phyloP scores from a whole-genome alignment of 768 basidiomycete species.

The Termitomyces titanicus region DNA sequence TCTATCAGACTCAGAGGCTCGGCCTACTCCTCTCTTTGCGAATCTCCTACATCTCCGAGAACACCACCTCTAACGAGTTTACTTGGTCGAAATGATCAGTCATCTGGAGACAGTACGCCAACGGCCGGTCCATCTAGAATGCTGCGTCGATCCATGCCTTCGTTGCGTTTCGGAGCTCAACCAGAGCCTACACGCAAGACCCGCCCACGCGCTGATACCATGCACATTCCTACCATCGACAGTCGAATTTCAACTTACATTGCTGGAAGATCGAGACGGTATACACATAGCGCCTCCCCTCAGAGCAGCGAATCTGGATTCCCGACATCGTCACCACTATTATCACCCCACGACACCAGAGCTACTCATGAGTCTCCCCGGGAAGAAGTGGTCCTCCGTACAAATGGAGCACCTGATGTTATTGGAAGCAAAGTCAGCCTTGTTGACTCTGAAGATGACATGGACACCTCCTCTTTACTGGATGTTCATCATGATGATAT shows the following conservation, averaged over 20 bases:
- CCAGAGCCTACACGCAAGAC: conserved; percentile 6
- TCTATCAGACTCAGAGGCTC: conserved; percentile 44
- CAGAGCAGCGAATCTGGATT: conserved; percentile 7
- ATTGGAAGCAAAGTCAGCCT: conserved; percentile 43
- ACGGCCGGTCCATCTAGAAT: conserved; percentile 8
- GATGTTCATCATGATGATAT: conserved; percentile 71
- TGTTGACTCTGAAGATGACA: conserved; percentile 5
- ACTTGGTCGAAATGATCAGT: conserved; percentile 13
- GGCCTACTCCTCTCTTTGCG: conserved; percentile 25
- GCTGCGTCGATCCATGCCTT: conserved; percentile 17
- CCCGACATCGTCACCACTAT: conserved; percentile 10
- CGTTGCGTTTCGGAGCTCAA: conserved; percentile 6
- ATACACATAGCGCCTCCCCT: neutral
- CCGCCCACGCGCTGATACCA: conserved; percentile 27
- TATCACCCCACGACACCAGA: conserved; percentile 18
- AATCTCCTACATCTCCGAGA: conserved; percentile 6
- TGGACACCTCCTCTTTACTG: conserved; percentile 11
- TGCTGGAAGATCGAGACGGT: conserved; percentile 16
- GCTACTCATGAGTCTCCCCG: conserved; percentile 37
- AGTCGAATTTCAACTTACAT: conserved; percentile 36
- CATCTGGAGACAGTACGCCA: neutral
- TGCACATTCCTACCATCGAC: conserved; percentile 17
- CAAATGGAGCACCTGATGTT: conserved; percentile 33
- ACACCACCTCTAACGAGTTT: conserved; percentile 9
- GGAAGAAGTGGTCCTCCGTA: conserved; percentile 35